Evolutionary conservation across 768 basidiomycete species (phyloP), one percentile per base, ranked within the genome.

Genomic region (Agrocybe praecox): DNA sequence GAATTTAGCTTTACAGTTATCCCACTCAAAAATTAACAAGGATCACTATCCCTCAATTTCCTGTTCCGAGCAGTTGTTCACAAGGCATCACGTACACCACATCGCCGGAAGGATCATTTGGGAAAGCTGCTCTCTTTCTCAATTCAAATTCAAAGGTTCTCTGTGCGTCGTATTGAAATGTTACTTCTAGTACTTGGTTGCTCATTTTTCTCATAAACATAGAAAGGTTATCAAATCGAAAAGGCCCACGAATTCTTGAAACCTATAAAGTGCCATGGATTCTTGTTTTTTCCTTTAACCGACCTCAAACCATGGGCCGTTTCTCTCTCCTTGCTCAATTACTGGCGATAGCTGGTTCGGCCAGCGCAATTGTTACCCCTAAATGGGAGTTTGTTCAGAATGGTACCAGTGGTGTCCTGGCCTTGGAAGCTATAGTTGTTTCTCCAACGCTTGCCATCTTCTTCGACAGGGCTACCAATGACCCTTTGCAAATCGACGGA

Each of bases 401-500:
- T 47, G 65, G 65, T 19, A 64, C 65, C 0, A 62, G 63, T 46
- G 65, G 65, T 46, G 49, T 67, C 21, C 50, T 64, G 21, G 65
- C 65, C 1, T 55, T 67, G 34, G 65, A 67, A 51, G 63, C 65
- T 3, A 67, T 64, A 29, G 58, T 67, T 43, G 63, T 64, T 24
- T 67, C 63, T 8, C 65, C 65, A 15, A 64, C 65, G 6, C 50
- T 67, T 15, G 65, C 65, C 12, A 53, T 67, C 17, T 64, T 67
- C 49, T 64, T 67, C 46, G 65, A 67, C 33, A 40, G 62, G 19
- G 62, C 60, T 22, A 57, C 60, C 17, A 62, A 77, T 52, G 76
- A 80, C 44, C 72, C 77, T 15, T 61, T 79, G 19, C 70, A 62
- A 33, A 68, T 78, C 52, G 69, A 76, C 49, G 73, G 75, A 2